phyloP scores from a whole-genome alignment of 345 rosid genomes.

The Acer negundo region DNA sequence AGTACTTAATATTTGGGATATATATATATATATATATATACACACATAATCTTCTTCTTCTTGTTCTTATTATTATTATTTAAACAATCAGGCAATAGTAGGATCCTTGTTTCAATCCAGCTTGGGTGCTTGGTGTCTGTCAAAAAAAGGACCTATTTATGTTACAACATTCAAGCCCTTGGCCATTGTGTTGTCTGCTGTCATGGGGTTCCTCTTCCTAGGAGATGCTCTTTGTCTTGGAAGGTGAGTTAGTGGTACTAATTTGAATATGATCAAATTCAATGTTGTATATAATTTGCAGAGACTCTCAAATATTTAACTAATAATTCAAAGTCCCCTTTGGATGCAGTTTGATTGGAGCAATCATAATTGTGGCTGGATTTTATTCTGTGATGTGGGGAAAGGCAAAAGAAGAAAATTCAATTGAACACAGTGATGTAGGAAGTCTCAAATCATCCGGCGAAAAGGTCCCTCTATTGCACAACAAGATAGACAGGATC shows the following conservation, averaged over 20 bases:
- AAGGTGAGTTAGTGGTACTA: constrained; percentile 16
- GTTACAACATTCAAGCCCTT: constrained; percentile 41
- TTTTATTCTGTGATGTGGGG: constrained; percentile 27
- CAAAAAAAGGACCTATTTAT: constrained; percentile 30
- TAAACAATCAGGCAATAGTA: constrained; percentile 22
- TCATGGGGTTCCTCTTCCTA: constrained; percentile 20
- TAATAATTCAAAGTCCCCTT: too few species aligned
- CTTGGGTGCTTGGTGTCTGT: constrained; percentile 30
- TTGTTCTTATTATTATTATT: too few species aligned
- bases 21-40: too few species aligned
- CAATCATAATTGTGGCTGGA: constrained; percentile 12
- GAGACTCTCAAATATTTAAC: too few species aligned
- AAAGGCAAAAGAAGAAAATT: constrained; percentile 8
- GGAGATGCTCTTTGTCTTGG: constrained; percentile 34
- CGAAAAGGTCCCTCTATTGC: constrained; percentile 13
- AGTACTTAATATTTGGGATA: neutral
- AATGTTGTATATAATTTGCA: too few species aligned
- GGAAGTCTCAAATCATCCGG: neutral
- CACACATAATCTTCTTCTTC: neutral
- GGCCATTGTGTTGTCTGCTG: constrained; percentile 23
- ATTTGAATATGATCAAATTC: too few species aligned
- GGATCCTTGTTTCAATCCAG: constrained; percentile 11
- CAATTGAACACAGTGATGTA: neutral
- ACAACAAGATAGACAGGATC: neutral
- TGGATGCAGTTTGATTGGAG: constrained; percentile 28